These are phyloP conservation scores for Noccaea bulbosa DNA, from an alignment of 345 rosid species.

Conservation along the genomic window DNA sequence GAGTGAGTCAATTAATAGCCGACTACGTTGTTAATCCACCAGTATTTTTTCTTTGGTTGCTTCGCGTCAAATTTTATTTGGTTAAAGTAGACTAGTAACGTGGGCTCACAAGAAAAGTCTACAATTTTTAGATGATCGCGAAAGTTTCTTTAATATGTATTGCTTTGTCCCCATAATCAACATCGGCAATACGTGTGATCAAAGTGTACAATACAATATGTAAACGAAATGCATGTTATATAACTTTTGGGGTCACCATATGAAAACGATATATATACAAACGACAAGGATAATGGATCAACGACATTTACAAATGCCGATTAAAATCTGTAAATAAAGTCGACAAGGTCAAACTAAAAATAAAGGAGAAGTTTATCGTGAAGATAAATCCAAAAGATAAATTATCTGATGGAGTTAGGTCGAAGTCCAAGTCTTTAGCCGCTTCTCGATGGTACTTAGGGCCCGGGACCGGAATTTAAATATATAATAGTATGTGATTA, in stretches of 20 bases:
- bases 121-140: neutral
- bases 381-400: neutral
- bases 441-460: constrained; percentile 32
- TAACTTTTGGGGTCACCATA: neutral
- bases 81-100: neutral
- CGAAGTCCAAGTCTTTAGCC: constrained; percentile 21
- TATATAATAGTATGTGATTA: neutral
- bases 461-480: constrained; percentile 1
- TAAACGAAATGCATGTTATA: neutral
- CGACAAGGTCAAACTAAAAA: constrained; percentile 11
- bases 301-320: constrained; percentile 1
- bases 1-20: constrained; percentile 1
- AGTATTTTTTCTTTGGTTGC: too few relatives aligned
- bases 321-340: neutral
- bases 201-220: neutral
- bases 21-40: neutral
- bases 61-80: neutral
- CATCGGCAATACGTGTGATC: neutral
- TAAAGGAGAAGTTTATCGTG: constrained; percentile 20
- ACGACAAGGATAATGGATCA: neutral
- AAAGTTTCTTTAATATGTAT: constrained; percentile 1
- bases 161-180: neutral
- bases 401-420: constrained; percentile 4
- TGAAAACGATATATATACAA: constrained; percentile 18
- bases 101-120: neutral